Percentiles rank a stretch among this genome's conserved stretches.
phyloP scores from a whole-genome alignment of 73 alveolate species.

The Symbiodinium pilosum region DNA sequence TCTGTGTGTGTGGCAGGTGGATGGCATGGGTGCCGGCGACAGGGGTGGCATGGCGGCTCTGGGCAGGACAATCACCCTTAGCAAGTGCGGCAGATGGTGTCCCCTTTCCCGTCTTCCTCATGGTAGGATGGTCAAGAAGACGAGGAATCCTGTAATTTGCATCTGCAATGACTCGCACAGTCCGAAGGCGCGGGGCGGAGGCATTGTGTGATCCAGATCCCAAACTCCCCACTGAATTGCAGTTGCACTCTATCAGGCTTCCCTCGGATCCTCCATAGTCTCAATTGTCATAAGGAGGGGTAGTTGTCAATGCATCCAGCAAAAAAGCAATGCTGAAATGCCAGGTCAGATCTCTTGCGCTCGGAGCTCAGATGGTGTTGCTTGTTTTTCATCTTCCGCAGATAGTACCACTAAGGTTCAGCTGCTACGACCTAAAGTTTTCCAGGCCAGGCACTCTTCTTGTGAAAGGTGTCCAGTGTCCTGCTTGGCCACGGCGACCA shows the following conservation, averaged over 20 bases:
- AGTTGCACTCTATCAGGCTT: too few relatives aligned
- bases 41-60: slow-evolving; percentile 99
- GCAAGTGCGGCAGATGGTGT: background rate
- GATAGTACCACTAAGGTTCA: slow-evolving; percentile 37
- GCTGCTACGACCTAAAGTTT: slow-evolving; percentile 99
- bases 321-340: too few relatives aligned
- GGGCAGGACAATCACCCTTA: slow-evolving; percentile 83
- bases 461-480: background rate
- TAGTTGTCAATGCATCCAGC: background rate
- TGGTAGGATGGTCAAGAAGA: slow-evolving; percentile 98
- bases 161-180: slow-evolving; percentile 99
- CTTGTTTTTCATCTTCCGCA: too few relatives aligned
- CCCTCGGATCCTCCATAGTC: background rate
- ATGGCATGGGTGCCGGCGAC: slow-evolving; percentile 99
- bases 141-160: slow-evolving; percentile 99
- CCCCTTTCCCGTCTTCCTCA: too few relatives aligned
- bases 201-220: slow-evolving; percentile 51
- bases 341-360: slow-evolving; percentile 72
- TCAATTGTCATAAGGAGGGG: too few relatives aligned
- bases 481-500: slow-evolving; percentile 91
- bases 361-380: background rate
- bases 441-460: slow-evolving; percentile 97
- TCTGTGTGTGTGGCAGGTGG: slow-evolving; percentile 97
- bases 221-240: background rate
- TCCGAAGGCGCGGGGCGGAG: slow-evolving; percentile 96